phyloP scores from a whole-genome alignment of 345 rosid species.

The Gossypium rotundifolium region DNA sequence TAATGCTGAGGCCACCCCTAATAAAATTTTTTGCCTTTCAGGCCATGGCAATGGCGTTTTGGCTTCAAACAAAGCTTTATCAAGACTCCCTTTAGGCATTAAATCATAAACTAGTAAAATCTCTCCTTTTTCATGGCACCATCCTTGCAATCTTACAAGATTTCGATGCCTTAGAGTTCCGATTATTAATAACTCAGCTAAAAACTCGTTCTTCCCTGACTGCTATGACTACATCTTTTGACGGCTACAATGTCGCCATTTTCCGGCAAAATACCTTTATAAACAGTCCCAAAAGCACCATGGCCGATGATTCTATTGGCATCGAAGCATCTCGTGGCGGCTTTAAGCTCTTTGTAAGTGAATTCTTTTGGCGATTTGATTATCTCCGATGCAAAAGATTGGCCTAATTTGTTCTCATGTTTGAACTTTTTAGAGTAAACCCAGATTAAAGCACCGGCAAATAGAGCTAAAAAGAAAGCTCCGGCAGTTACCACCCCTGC shows the following conservation, averaged over 20 bases:
- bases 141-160: slow-evolving; percentile 87
- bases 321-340: slow-evolving; percentile 76
- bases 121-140: slow-evolving; percentile 91
- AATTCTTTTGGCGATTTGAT: slow-evolving; percentile 90
- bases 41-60: slow-evolving; percentile 67
- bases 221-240: slow-evolving; percentile 80
- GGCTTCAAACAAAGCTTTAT: slow-evolving; percentile 80
- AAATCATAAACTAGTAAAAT: slow-evolving; percentile 78
- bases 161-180: slow-evolving; percentile 89
- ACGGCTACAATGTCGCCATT: slow-evolving; percentile 81
- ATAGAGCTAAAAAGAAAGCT: slow-evolving; percentile 72
- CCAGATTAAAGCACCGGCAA: slow-evolving; percentile 74
- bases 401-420: slow-evolving; percentile 37
- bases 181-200: slow-evolving; percentile 77
- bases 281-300: slow-evolving; percentile 94
- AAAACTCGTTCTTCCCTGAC: slow-evolving; percentile 84
- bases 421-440: slow-evolving; percentile 55
- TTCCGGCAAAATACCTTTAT: slow-evolving; percentile 64
- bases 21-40: slow-evolving; percentile 58
- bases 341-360: slow-evolving; percentile 74
- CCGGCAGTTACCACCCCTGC: slow-evolving; percentile 96
- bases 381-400: slow-evolving; percentile 60
- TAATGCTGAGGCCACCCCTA: slow-evolving; percentile 86
- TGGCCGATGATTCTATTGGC: slow-evolving; percentile 67
- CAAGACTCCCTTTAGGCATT: slow-evolving; percentile 94